Base-by-base conservation (phyloP, 306 rosid genomes). In the Abrus pulchellus region DNA sequence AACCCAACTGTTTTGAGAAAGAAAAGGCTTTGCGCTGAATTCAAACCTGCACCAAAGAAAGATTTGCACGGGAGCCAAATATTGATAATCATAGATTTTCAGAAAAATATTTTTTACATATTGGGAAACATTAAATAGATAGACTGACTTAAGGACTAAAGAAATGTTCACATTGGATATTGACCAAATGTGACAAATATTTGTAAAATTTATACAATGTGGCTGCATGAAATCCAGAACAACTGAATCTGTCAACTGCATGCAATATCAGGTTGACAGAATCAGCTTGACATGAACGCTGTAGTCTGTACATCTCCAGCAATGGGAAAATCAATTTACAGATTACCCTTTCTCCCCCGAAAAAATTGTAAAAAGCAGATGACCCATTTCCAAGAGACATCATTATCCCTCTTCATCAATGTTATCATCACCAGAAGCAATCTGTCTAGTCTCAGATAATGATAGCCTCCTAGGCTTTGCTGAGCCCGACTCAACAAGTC, bases 311-410 rank as follows among this genome's bases (percentile, higher is more conserved):
- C 92, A 94, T 87, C 93, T 92, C 90, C 94, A 83, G 87, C 80
- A 77, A 85, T 80, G 86, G 93, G 89, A 91, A 83, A 87, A 88
- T 90, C 88, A 89, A 88, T 91, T 91, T 93, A 92, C 95, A 91
- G 87, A 84, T 90, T 88, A 84, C 89, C 82, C 91, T 83, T 89
- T 72, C 85, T 87, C 83, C 89, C 85, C 93, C 75, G 81, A 89
- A 88, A 89, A 87, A 80, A 75, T 83, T 88, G 90, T 86, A 83
- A 89, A 79, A 88, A 48, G 82, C 85, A 82, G 80, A 80, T 75
- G 80, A 80, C 87, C 88, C 86, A 49, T 59, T 76, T 84, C 83
- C 83, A 79, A 72, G 83, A 78, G 87, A 87, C 84, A 56, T 66
- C 77, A 5, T 81, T 92, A 93, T 82, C 85, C 94, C 85, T 91